Evolutionary conservation across 140 eudicot species (phyloP), one percentile per base, ranked within the genome.

Genomic region (Flaveria floridana): DNA sequence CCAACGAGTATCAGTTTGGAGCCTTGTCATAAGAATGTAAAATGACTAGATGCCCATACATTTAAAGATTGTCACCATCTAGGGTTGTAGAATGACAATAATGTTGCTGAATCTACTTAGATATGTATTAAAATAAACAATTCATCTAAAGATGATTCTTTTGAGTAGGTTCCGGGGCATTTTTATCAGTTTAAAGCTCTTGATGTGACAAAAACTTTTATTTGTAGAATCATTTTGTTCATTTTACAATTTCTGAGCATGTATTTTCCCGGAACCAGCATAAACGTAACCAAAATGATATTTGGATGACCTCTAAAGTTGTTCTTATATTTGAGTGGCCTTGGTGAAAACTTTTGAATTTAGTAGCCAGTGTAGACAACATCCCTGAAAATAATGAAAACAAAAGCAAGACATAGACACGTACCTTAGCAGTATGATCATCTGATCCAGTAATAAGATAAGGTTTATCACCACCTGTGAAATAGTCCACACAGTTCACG

Each of bases 401-500:
- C 14, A 19, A 46, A 65, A 26, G 63, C 48, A 68, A 16, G 56
- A 56, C 68, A 30, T 5, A 61, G 52, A 69, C 52, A 72, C 70
- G 78, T 3, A 89, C 96, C 91, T 89, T 89, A 42, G 94, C 95
- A 39, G 96, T 89, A 77, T 89, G 95, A 78, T 89, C 96, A 84
- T 89, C 96, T 59, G 96, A 89, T 64, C 96, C 96, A n/a, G 96
- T 87, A 46, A 89, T 85, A 59, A 89, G 75, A 75, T 85, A 89
- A 7, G 91, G 96, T 68, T 85, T 89, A 81, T 89, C 94, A 46
- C 91, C 96, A 62, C 94, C 91, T 6, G 96, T 89, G 78, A 87
- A 85, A 80, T 85, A 89, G 82, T 89, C 95, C 58, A 89, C 96
- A 84, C 96, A 89, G 23, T 89, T 89, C 63, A 89, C 91, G 37